Conservation (phyloP, 495 filamentous ascomycete species). For the Arthonia radiata region DNA sequence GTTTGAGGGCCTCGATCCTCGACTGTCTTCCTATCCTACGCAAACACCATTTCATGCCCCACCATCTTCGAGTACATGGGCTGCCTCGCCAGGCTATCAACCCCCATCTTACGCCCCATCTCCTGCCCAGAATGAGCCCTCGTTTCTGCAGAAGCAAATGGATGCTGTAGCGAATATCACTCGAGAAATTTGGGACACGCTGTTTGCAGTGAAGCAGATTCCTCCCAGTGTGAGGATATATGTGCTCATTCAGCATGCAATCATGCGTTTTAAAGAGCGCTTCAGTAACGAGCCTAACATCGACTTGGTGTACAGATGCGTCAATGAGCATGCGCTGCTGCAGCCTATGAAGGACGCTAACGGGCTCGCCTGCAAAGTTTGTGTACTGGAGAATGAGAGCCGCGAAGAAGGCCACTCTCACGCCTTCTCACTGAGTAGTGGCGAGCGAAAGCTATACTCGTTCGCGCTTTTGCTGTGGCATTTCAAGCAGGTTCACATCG, state of each 20-base stretch:
- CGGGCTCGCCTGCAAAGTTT: slow-evolving; percentile 38
- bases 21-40: too few relatives aligned
- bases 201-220: slow-evolving; percentile 34
- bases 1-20: too few relatives aligned
- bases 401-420: too few relatives aligned
- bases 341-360: slow-evolving; percentile 38
- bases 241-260: slow-evolving; percentile 35
- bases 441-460: slow-evolving; percentile 27
- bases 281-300: slow-evolving; percentile 31
- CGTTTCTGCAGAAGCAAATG: slow-evolving; percentile 27
- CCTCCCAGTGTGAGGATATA: slow-evolving; percentile 35
- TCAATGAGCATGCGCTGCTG: slow-evolving; percentile 39
- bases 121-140: too few relatives aligned
- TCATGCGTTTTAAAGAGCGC: slow-evolving; percentile 23
- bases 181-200: slow-evolving; percentile 34
- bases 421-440: slow-evolving; percentile 11
- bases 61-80: too few relatives aligned
- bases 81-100: too few relatives aligned
- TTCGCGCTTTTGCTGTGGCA: slow-evolving; percentile 39
- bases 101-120: too few relatives aligned
- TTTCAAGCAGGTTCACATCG: slow-evolving; percentile 35
- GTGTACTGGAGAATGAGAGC: slow-evolving; percentile 11
- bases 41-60: too few relatives aligned
- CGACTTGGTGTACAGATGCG: slow-evolving; percentile 37
- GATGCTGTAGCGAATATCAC: slow-evolving; percentile 31